Evolutionary conservation across 768 basidiomycete genomes (phyloP).

Genomic region (Panus rudis): DNA sequence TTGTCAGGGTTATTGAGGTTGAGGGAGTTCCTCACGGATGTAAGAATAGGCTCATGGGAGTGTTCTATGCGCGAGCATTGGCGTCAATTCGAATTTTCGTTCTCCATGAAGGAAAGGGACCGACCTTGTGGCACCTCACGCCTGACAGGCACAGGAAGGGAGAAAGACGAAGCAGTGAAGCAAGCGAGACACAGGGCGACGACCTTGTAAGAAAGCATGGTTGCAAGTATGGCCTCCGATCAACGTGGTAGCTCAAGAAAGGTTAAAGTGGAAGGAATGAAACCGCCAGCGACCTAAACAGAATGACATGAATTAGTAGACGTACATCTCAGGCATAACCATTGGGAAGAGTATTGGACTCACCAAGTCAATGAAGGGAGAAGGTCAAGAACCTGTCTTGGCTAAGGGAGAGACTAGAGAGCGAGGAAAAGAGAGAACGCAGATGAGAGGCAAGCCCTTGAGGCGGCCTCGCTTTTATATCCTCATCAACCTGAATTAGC

Average conservation of each 20-base stretch:
- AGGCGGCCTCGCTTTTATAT: no score
- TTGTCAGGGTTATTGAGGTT: conserved; percentile 49
- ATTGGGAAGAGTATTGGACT: not conserved
- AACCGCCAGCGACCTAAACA: conserved; percentile 15
- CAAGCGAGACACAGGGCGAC: conserved; percentile 29
- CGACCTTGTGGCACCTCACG: conserved; percentile 66
- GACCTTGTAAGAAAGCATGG: conserved; percentile 32
- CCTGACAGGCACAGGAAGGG: conserved; percentile 38
- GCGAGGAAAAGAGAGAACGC: conserved; percentile 18
- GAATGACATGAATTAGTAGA: no score
- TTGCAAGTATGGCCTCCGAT: conserved; percentile 16
- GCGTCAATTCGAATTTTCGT: not conserved
- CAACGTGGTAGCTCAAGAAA: conserved; percentile 20
- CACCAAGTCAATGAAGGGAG: conserved; percentile 24
- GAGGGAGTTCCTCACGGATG: conserved; percentile 41
- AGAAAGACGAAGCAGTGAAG: conserved; percentile 26
- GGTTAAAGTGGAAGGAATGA: conserved; percentile 9
- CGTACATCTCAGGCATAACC: not conserved
- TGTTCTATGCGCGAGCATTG: conserved; percentile 37
- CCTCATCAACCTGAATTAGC: no score
- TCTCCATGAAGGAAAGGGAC: conserved; percentile 3
- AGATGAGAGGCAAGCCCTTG: not conserved
- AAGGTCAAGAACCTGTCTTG: conserved; percentile 50
- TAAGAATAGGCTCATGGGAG: conserved; percentile 55
- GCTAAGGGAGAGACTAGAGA: conserved; percentile 26